Conservation (phyloP, 1,139 yeast genomes). For the Hansenula anomala region DNA sequence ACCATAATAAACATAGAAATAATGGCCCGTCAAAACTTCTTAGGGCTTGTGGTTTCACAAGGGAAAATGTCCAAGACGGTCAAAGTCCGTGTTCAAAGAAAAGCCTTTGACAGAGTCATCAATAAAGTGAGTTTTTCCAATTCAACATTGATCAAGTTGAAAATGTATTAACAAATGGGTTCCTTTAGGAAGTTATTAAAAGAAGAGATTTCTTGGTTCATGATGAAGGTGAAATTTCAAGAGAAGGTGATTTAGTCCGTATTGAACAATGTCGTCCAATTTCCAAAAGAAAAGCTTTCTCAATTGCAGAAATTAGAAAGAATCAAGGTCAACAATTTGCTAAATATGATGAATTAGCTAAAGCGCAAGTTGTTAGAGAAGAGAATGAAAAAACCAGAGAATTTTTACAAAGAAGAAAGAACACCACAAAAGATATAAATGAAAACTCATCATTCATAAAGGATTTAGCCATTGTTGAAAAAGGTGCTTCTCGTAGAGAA, state of each 20-base stretch:
- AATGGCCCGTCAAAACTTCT: conserved; percentile 90
- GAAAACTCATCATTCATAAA: conserved; percentile 34
- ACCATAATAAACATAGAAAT: too few relatives aligned
- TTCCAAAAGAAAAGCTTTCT: conserved; percentile 78
- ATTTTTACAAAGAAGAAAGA: conserved; percentile 42
- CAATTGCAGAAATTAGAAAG: conserved; percentile 89
- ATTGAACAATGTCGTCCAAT: conserved; percentile 87
- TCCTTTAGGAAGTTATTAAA: conserved; percentile 51
- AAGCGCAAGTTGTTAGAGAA: conserved; percentile 55
- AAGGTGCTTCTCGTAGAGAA: conserved; percentile 33
- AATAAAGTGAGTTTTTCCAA: conserved; percentile 38
- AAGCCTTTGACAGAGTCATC: conserved; percentile 60
- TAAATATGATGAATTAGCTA: conserved; percentile 70
- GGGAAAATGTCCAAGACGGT: conserved; percentile 96
- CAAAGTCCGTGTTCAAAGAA: conserved; percentile 81
- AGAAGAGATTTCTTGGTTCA: conserved; percentile 88
- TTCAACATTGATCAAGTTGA: too few relatives aligned
- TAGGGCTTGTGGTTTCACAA: conserved; percentile 91
- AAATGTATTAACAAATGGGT: background rate
- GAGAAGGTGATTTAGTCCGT: conserved; percentile 94
- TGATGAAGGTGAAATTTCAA: conserved; percentile 87
- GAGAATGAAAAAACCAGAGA: conserved; percentile 48
- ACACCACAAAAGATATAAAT: conserved; percentile 32
- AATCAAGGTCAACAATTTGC: conserved; percentile 92
- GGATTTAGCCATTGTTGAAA: conserved; percentile 45